Conservation (phyloP, 78 protist genomes). For the Dictyostelium discoideum region dicty_2.7 NC_007088.5:5816001-5816500, state of each 20-base stretch:
- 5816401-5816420: not conserved
- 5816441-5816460: not conserved
- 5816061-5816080: not conserved
- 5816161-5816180: too few species aligned
- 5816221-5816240: not conserved
- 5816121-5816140: not conserved
- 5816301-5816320: not conserved
- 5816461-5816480: not conserved
- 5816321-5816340: not conserved
- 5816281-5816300: slow-evolving; percentile 19
- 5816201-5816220: not conserved
- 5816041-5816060: too few species aligned
- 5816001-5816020: not conserved
- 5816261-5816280: not conserved
- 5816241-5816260: not conserved
- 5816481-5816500: not conserved
- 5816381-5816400: not conserved
- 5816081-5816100: slow-evolving; percentile 21
- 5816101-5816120: not conserved
- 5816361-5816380: too few species aligned
- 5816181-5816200: too few species aligned
- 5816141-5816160: too few species aligned
- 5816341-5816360: not conserved
- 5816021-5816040: not conserved
- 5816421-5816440: not conserved